These are phyloP conservation scores for Spencermartinsiella ligniputridi DNA, from an alignment of 1,139 yeast genomes.

Conservation along the genomic window DNA sequence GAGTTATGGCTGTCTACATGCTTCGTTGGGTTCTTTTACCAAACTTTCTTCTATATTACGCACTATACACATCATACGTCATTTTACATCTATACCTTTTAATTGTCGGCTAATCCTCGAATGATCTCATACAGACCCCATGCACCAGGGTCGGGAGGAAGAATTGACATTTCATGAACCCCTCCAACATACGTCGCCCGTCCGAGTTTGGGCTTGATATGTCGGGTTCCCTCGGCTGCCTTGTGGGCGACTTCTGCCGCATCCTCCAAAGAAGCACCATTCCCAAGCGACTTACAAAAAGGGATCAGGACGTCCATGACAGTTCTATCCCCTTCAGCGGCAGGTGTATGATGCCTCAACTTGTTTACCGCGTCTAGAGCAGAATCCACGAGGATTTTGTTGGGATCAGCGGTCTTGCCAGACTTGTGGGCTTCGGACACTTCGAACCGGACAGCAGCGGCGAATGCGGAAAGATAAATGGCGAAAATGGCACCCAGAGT, in stretches of 20 bases:
- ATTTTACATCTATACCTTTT: too few relatives aligned
- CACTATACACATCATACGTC: too few relatives aligned
- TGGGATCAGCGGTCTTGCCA: slow-evolving; percentile 23
- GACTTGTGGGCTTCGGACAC: slow-evolving; percentile 25
- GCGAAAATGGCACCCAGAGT: slow-evolving; percentile 49
- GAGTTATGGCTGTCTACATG: too few relatives aligned
- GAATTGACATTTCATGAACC: slow-evolving; percentile 33
- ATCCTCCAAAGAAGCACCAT: slow-evolving; percentile 28
- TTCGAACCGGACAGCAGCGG: slow-evolving; percentile 32
- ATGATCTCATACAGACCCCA: slow-evolving; percentile 34
- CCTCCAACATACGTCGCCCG: slow-evolving; percentile 47
- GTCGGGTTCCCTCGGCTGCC: slow-evolving; percentile 43
- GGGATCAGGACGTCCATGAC: slow-evolving; percentile 53
- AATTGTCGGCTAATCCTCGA: slow-evolving; percentile 15
- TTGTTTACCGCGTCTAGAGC: slow-evolving; percentile 34
- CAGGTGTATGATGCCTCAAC: slow-evolving; percentile 43
- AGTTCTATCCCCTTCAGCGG: slow-evolving; percentile 49
- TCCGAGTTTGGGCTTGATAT: slow-evolving; percentile 42
- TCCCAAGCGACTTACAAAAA: slow-evolving; percentile 36
- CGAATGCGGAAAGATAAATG: slow-evolving; percentile 44
- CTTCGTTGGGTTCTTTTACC: too few relatives aligned
- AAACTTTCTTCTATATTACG: too few relatives aligned
- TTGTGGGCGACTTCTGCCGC: slow-evolving; percentile 38
- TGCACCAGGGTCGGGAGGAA: slow-evolving; percentile 49
- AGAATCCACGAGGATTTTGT: slow-evolving; percentile 20